Evolutionary conservation across 495 filamentous ascomycete genomes (phyloP).

Genomic region (Recurvomyces mirabilis): DNA sequence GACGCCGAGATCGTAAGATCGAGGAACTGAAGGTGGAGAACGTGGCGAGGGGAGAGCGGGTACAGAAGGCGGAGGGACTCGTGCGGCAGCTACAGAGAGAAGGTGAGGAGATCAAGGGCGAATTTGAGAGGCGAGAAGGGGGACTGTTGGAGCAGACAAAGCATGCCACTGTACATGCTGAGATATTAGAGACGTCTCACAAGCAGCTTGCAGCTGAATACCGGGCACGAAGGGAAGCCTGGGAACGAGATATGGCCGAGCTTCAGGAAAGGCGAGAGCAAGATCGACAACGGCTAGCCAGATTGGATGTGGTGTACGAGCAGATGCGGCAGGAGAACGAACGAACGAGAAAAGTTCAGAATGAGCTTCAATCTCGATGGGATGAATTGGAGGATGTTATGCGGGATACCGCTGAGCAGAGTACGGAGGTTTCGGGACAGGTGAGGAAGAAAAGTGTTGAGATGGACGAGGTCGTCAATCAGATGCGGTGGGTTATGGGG

Average conservation of each 20-base stretch:
- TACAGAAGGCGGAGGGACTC: slow-evolving; percentile 14
- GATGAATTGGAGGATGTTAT: slow-evolving; percentile 17
- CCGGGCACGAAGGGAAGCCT: slow-evolving; percentile 18
- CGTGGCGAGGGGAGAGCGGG: slow-evolving; percentile 13
- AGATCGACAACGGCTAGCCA: slow-evolving; percentile 15
- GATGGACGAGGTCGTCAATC: slow-evolving; percentile 20
- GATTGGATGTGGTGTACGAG: slow-evolving; percentile 22
- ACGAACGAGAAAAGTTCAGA: slow-evolving; percentile 15
- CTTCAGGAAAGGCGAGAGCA: slow-evolving; percentile 11
- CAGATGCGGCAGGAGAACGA: slow-evolving; percentile 26
- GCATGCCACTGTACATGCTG: slow-evolving; percentile 21
- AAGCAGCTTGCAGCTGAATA: slow-evolving; percentile 22
- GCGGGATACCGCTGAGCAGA: slow-evolving; percentile 4
- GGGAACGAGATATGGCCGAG: slow-evolving; percentile 14
- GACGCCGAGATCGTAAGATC: slow-evolving; percentile 21
- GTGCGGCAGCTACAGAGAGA: slow-evolving; percentile 12
- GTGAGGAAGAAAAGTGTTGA: slow-evolving; percentile 17
- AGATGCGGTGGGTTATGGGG: slow-evolving; percentile 25
- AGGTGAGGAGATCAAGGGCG: slow-evolving; percentile 13
- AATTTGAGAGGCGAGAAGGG: slow-evolving; percentile 9
- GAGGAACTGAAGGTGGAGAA: slow-evolving; percentile 24
- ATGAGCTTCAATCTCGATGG: slow-evolving; percentile 15
- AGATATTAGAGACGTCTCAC: slow-evolving; percentile 24
- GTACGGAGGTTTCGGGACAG: slow-evolving; percentile 6
- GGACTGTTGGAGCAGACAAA: slow-evolving; percentile 17